Evolutionary conservation across 371 early-diverging fungal genomes (phyloP).

Genomic region (Chytridiales sp.): DNA sequence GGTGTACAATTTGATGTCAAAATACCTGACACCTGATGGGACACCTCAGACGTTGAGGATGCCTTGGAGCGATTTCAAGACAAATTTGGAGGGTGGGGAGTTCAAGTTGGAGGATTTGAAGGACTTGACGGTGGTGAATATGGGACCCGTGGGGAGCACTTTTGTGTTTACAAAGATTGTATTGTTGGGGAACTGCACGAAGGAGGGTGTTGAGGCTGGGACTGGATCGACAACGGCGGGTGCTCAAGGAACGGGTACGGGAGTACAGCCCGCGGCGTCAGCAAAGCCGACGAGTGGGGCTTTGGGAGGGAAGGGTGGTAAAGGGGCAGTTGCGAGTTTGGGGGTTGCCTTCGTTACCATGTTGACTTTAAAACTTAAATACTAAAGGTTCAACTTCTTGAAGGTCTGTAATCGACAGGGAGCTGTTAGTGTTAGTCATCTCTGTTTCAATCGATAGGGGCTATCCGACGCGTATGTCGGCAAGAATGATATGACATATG

Average conservation of each 20-base stretch:
- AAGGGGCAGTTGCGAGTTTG: too few species aligned
- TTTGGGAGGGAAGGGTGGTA: too few species aligned
- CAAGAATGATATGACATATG: too few species aligned
- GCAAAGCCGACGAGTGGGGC: too few species aligned
- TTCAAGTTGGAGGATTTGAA: conserved; percentile 39
- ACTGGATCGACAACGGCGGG: neutral
- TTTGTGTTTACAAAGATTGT: conserved; percentile 17
- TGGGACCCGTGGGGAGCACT: conserved; percentile 24
- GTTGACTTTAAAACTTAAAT: too few species aligned
- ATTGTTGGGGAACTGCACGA: conserved; percentile 13
- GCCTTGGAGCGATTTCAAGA: conserved; percentile 28
- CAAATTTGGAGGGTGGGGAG: conserved; percentile 23
- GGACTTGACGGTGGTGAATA: conserved; percentile 36
- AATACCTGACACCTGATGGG: conserved; percentile 36
- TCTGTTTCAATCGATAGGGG: too few species aligned
- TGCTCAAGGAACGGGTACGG: neutral
- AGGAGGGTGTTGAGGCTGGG: neutral
- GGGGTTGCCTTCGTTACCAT: too few species aligned
- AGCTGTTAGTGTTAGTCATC: too few species aligned
- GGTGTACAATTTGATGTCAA: conserved; percentile 29
- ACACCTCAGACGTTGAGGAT: conserved; percentile 28
- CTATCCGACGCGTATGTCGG: too few species aligned
- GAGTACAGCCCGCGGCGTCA: too few species aligned
- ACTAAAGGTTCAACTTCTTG: too few species aligned
- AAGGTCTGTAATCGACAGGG: too few species aligned